phyloP scores from a whole-genome alignment of 306 rosid genomes.

The Begonia peltatifolia region DNA sequence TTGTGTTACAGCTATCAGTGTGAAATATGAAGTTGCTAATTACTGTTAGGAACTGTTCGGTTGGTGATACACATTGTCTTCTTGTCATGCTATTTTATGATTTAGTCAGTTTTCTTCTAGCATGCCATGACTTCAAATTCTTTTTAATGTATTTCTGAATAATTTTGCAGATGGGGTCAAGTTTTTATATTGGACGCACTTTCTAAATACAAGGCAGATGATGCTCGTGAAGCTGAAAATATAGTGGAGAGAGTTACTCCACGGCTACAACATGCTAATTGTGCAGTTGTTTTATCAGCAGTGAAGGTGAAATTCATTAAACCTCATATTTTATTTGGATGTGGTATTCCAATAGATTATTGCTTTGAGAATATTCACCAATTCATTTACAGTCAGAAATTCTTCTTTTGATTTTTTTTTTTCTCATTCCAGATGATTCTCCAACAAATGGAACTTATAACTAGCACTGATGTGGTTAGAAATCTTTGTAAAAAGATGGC shows the following conservation, averaged over 20 bases:
- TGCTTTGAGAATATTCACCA: conserved; percentile 8
- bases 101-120: too few relatives aligned
- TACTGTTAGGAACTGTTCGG: too few relatives aligned
- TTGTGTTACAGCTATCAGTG: too few relatives aligned
- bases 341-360: conserved; percentile 2
- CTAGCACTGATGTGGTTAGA: conserved; percentile 91
- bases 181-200: conserved; percentile 97
- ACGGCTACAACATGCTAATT: conserved; percentile 92
- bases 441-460: conserved; percentile 98
- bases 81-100: too few relatives aligned
- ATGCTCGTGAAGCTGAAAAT: conserved; percentile 96
- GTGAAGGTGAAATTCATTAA: conserved; percentile 49
- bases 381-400: neutral
- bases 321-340: too few relatives aligned
- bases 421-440: conserved; percentile 75
- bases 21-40: too few relatives aligned
- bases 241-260: conserved; percentile 99
- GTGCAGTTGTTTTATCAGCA: conserved; percentile 98
- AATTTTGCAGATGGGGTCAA: conserved; percentile 79
- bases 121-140: too few relatives aligned
- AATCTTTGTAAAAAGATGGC: conserved; percentile 99
- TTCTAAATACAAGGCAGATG: conserved; percentile 89
- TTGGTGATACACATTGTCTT: too few relatives aligned
- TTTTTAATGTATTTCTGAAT: conserved; percentile 9
- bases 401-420: conserved; percentile 12